Evolutionary conservation across 495 filamentous ascomycete species (phyloP).

Genomic region (Entonaema liquescens): DNA sequence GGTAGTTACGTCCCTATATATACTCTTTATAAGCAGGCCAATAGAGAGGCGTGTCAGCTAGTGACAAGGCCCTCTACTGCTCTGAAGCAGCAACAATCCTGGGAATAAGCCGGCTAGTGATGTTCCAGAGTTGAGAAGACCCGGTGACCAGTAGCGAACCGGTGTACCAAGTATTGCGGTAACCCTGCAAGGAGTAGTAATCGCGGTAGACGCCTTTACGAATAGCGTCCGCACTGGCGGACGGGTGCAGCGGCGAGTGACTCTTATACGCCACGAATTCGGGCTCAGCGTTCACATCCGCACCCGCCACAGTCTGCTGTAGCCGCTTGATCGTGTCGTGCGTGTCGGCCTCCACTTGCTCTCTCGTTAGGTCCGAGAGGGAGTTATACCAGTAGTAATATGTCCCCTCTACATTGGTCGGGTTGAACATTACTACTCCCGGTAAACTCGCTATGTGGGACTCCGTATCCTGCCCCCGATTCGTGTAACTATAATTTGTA

Average conservation of each 20-base stretch:
- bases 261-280: conserved; percentile 41
- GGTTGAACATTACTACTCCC: conserved; percentile 34
- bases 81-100: conserved; percentile 34
- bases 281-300: conserved; percentile 15
- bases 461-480: conserved; percentile 22
- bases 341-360: conserved; percentile 21
- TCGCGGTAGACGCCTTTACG: conserved; percentile 58
- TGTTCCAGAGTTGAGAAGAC: conserved; percentile 52
- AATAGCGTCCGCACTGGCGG: conserved; percentile 44
- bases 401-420: conserved; percentile 28
- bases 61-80: background rate
- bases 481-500: conserved; percentile 19
- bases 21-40: background rate
- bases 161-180: conserved; percentile 61
- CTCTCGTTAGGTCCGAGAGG: conserved; percentile 15
- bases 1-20: too few relatives aligned
- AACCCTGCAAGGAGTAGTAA: conserved; percentile 59
- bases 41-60: background rate
- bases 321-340: conserved; percentile 25
- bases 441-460: conserved; percentile 22
- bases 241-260: conserved; percentile 49
- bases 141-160: conserved; percentile 53
- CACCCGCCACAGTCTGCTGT: conserved; percentile 16
- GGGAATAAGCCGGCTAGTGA: conserved; percentile 39
- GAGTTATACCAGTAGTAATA: conserved; percentile 40